These are phyloP conservation scores for Ilex asprella DNA, from an alignment of 257 asterid species.

Conservation along the genomic window DNA sequence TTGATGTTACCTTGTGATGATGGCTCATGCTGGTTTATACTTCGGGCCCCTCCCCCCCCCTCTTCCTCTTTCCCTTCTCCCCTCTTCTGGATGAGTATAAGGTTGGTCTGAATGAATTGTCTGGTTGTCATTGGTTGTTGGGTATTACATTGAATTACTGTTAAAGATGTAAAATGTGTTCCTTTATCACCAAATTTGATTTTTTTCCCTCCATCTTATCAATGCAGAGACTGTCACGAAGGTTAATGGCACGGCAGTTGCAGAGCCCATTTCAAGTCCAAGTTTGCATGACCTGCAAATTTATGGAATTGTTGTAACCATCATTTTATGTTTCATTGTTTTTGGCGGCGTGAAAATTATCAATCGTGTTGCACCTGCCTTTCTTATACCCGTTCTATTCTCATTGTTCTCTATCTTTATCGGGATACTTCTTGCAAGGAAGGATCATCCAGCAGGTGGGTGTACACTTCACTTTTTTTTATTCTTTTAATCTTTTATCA, in stretches of 20 bases:
- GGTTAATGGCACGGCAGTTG: conserved; percentile 71
- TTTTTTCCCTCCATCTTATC: conserved; percentile 22
- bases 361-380: conserved; percentile 98
- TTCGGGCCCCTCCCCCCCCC: not conserved
- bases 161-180: too few species aligned
- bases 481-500: too few species aligned
- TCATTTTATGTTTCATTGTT: conserved; percentile 87
- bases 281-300: conserved; percentile 94
- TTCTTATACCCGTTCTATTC: conserved; percentile 80
- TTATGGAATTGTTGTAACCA: conserved; percentile 89
- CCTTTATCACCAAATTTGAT: conserved; percentile 11
- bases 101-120: not conserved
- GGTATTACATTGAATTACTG: not conserved
- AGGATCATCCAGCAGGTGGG: conserved; percentile 69
- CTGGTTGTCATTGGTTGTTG: not conserved
- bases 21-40: not conserved
- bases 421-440: conserved; percentile 72
- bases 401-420: conserved; percentile 81
- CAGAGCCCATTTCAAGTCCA: conserved; percentile 85
- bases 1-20: not conserved
- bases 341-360: conserved; percentile 98
- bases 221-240: conserved; percentile 60
- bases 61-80: not conserved
- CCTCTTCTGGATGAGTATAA: conserved; percentile 5
- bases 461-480: not conserved